Base-by-base conservation (phyloP, 2,329 filamentous ascomycete genomes). In the Alternaria hordeiaustralica region DNA sequence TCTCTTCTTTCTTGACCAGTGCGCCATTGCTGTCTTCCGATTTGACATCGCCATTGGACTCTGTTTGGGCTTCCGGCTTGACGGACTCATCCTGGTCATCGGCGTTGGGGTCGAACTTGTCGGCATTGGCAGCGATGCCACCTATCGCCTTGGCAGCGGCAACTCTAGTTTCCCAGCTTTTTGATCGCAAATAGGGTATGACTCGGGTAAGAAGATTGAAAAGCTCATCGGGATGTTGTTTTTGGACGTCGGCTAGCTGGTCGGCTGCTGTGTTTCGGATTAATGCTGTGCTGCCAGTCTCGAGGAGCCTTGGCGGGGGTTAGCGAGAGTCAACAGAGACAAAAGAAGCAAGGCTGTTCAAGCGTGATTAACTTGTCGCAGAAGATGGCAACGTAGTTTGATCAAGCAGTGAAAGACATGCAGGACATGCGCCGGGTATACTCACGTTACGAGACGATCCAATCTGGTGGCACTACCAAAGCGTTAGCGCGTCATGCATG, bases 261-360 rank as follows among this genome's bases (percentile, higher is more conserved):
- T 96, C 94, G 66, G 97, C 96, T 66, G 96, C 96, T 67, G 96
- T 99, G 78, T 97, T 97, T 71, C 96, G 91, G 78, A 99, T 98
- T 71, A 99, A 86, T 78, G 92, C 91, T 64, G 96, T 99, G 83
- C 95, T 98, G 73, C 96, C 96, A 61, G 96, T 98, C 86, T 99
- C 96, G 74, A 99, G 90, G 79, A 99, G 89, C 69, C 94, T 97
- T 80, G 75, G 71, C 67, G 60, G 21, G 50, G 49, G 70, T 78
- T 70, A 77, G 75, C 69, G 62, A 69, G 50, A 53, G 41, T 41
- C 41, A 30, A 45, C 36, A 55, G 55, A 60, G 46, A 53, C 49
- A 28, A 36, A 20, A 18, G 15, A 12, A 20, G 54, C 47, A 58
- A 49, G 28, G 54, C 30, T 33, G 18, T 26, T 18, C 21, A 30